A percentile compares a stretch with the other conserved stretches of the same genome.
These are phyloP conservation scores for Debaryomyces castellii DNA, from an alignment of 805 yeast species.

Conservation along the genomic window DNA sequence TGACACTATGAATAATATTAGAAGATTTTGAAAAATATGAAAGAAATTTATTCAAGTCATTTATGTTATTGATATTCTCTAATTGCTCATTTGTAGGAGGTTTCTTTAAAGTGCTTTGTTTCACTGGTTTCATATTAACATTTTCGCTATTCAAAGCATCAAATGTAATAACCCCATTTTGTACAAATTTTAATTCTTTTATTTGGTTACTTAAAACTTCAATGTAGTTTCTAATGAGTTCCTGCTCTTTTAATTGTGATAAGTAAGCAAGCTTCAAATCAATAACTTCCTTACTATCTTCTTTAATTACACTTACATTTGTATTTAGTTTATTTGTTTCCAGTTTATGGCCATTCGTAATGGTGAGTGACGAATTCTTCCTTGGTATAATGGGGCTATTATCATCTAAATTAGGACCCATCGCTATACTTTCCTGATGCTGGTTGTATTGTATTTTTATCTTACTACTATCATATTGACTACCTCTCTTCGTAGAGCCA, in stretches of 20 bases:
- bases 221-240: conserved; percentile 40
- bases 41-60: conserved; percentile 40
- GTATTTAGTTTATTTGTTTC: not conserved
- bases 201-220: conserved; percentile 43
- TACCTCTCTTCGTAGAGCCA: not conserved
- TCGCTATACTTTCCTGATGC: not conserved
- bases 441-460: not conserved
- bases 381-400: not conserved
- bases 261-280: conserved; percentile 33
- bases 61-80: conserved; percentile 37
- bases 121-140: not conserved
- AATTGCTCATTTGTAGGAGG: conserved; percentile 27
- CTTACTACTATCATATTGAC: not conserved
- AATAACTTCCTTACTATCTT: conserved; percentile 12
- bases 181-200: conserved; percentile 41
- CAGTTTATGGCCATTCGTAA: not conserved
- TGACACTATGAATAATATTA: conserved; percentile 38
- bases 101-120: conserved; percentile 1
- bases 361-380: not conserved
- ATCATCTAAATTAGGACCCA: not conserved
- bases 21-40: conserved; percentile 37
- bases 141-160: conserved; percentile 33
- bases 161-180: conserved; percentile 43
- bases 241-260: conserved; percentile 42
- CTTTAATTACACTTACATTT: not conserved